Percentiles rank a stretch among this genome's conserved stretches.
phyloP scores from a whole-genome alignment of 192 early-diverging fungal genomes.

The Coemansia sp. region DNA sequence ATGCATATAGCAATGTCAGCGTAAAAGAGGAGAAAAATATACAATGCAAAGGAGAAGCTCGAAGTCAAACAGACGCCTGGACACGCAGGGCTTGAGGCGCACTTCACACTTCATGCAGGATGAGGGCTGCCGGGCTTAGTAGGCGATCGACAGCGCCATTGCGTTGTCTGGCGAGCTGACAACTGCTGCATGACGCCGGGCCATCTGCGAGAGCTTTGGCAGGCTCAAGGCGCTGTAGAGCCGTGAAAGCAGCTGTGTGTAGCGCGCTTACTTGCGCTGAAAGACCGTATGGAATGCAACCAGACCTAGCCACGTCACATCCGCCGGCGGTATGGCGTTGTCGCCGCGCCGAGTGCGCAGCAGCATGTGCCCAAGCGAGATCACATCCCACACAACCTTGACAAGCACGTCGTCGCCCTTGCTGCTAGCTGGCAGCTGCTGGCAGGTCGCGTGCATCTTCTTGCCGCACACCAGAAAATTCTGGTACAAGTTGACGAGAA shows the following conservation, averaged over 20 bases:
- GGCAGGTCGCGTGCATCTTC: conserved; percentile 60
- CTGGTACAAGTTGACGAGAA: conserved; percentile 81
- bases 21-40: background rate
- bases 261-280: conserved; percentile 48
- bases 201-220: conserved; percentile 15
- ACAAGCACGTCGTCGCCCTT: conserved; percentile 15
- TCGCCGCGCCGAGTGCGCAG: conserved; percentile 25
- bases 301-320: conserved; percentile 55
- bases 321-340: conserved; percentile 15
- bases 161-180: conserved; percentile 29
- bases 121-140: conserved; percentile 4
- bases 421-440: conserved; percentile 13
- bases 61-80: background rate
- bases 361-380: conserved; percentile 28
- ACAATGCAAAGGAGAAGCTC: background rate
- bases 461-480: conserved; percentile 74
- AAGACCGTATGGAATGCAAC: conserved; percentile 55
- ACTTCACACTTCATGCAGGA: background rate
- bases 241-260: conserved; percentile 25
- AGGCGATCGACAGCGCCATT: conserved; percentile 24
- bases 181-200: conserved; percentile 9
- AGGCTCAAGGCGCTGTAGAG: conserved; percentile 11
- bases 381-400: conserved; percentile 17
- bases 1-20: background rate
- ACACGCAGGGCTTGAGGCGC: background rate